Conservation (phyloP, 441 rosid genomes). For the Pelargonium fulgidum region DNA sequence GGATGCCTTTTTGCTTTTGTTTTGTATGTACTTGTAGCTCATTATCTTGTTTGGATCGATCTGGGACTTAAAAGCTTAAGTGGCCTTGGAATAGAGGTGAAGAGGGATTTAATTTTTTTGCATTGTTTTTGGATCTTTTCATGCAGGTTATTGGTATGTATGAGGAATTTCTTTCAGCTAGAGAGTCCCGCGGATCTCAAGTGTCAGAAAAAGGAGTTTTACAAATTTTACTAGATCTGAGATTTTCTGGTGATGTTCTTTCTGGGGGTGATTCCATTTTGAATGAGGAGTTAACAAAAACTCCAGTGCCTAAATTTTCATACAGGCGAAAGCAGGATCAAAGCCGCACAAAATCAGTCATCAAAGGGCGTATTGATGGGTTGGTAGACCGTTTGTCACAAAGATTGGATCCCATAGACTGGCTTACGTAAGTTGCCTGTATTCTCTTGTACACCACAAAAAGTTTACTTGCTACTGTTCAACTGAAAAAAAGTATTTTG, state of each 20-base stretch:
- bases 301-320: conserved; percentile 42
- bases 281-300: conserved; percentile 45
- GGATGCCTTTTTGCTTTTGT: too few species aligned
- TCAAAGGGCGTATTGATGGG: conserved; percentile 54
- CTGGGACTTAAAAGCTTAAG: not conserved
- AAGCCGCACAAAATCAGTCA: conserved; percentile 41
- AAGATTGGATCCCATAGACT: conserved; percentile 92
- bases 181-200: conserved; percentile 48
- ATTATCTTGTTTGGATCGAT: not conserved
- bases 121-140: not conserved
- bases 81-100: not conserved
- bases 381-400: conserved; percentile 52
- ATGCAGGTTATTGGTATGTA: conserved; percentile 71
- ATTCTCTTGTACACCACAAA: not conserved
- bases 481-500: too few species aligned
- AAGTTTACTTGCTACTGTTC: not conserved
- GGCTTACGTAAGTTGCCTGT: conserved; percentile 78
- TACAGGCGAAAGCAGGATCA: conserved; percentile 65
- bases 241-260: conserved; percentile 76
- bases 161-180: conserved; percentile 53
- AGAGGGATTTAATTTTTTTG: not conserved
- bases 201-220: conserved; percentile 92
- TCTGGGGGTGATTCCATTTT: conserved; percentile 59
- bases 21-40: not conserved
- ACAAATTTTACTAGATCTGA: conserved; percentile 73